Evolutionary conservation across 306 rosid genomes (phyloP).

Genomic region (Cercis canadensis): DNA sequence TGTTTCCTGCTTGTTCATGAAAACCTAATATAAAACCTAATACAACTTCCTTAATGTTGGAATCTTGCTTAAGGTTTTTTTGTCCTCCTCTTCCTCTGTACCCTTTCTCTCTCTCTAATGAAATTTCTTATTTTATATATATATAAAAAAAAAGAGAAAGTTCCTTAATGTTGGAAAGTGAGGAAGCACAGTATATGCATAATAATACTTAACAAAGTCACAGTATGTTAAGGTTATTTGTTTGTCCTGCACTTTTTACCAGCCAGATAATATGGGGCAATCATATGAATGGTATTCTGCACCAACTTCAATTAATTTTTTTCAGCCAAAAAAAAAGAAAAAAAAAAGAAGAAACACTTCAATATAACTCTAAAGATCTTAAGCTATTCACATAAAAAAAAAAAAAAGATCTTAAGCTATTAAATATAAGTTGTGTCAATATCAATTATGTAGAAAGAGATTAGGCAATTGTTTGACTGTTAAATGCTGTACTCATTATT

Average conservation of each 20-base stretch:
- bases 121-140: too few species aligned
- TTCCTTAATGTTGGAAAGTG: constrained; percentile 21
- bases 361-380: neutral
- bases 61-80: too few species aligned
- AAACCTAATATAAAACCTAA: neutral
- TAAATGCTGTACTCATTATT: too few species aligned
- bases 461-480: too few species aligned
- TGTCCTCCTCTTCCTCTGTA: too few species aligned
- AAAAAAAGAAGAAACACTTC: neutral
- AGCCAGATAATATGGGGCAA: neutral
- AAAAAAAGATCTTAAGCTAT: neutral
- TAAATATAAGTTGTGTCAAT: neutral
- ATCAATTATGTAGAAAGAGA: neutral
- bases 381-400: neutral
- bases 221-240: neutral
- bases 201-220: neutral
- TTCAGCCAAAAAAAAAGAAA: too few species aligned
- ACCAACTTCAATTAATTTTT: too few species aligned
- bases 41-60: constrained; percentile 7
- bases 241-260: neutral
- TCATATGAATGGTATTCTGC: neutral
- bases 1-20: neutral
- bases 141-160: too few species aligned
- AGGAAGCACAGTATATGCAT: neutral
- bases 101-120: too few species aligned